A percentile compares a stretch with the other conserved stretches of the same genome.
Conservation (phyloP, 2,329 filamentous ascomycete species). For the Acrocalymma vagum region DNA sequence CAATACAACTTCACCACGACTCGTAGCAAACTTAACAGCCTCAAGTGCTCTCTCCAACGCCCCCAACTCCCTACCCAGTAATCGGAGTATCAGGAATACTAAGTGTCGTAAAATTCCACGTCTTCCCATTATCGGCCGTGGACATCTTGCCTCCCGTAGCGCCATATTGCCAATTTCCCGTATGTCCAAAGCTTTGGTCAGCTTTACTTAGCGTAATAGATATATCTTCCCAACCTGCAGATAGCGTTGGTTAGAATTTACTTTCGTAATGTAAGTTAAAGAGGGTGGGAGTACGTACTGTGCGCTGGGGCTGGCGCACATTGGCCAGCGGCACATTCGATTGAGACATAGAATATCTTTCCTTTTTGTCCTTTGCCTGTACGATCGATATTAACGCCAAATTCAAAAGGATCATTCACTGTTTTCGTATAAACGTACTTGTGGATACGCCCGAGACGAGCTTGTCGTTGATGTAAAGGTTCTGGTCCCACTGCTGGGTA, state of each 20-base stretch:
- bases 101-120: slow-evolving; percentile 23
- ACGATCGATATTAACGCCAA: slow-evolving; percentile 3
- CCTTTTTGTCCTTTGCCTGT: slow-evolving; percentile 29
- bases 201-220: slow-evolving; percentile 20
- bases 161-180: slow-evolving; percentile 19
- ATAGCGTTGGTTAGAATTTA: slow-evolving; percentile 1
- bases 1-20: too few relatives aligned
- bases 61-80: not conserved
- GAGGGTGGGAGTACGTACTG: slow-evolving; percentile 18
- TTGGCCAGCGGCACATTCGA: slow-evolving; percentile 26
- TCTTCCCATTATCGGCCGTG: slow-evolving; percentile 27
- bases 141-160: slow-evolving; percentile 25
- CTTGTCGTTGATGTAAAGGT: slow-evolving; percentile 29
- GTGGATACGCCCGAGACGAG: slow-evolving; percentile 28
- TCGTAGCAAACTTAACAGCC: too few relatives aligned
- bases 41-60: too few relatives aligned
- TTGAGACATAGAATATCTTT: slow-evolving; percentile 30
- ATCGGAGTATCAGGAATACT: slow-evolving; percentile 8
- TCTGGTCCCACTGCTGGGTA: slow-evolving; percentile 32
- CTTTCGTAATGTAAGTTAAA: not conserved
- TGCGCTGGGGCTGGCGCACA: slow-evolving; percentile 27
- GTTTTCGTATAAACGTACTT: slow-evolving; percentile 14
- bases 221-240: slow-evolving; percentile 25
- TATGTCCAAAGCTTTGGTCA: slow-evolving; percentile 20
- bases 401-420: not conserved